Evolutionary conservation across 2,329 filamentous ascomycete species (phyloP), one percentile per base, ranked within the genome.

Genomic region (Aspergillus flavus): DNA sequence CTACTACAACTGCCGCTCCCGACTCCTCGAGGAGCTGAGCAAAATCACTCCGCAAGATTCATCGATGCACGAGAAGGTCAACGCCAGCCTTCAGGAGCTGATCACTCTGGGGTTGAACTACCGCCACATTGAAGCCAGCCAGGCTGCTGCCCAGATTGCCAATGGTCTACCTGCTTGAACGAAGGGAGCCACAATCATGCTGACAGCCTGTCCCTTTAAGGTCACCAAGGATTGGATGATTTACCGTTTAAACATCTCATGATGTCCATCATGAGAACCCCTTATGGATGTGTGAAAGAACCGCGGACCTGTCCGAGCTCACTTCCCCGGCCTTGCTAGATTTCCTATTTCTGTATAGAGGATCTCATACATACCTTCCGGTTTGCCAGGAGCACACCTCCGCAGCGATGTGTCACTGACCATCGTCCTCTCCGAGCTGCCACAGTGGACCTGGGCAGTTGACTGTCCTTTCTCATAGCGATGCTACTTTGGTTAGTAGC

Each of bases 51-150:
- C 79, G 4, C 74, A 78, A 72, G 77, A 81, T 62, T 74, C 74
- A 12, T 70, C 74, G 26, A 75, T 79, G 70, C 78, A 80, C 57
- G 78, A 81, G 61, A 79, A 78, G 69, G 78, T 79, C 64, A 81
- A 80, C 71, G 78, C 78, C 57, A 77, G 76, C 64, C 72, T 81
- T 56, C 78, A 81, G 72, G 79, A 81, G 57, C 70, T 81, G 46
- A 78, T 77, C 63, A 80, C 78, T 19, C 71, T 80, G 52, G 78
- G 78, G 34, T 61, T 80, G 67, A 79, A 76, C 69, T 80, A 78
- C 69, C 79, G 79, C 50, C 78, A 76, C 56, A 75, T 80, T 58
- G 77, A 79, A 62, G 78, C 78, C 59, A 77, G 78, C 68, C 78
- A 79, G 53, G 74, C 76, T 63, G 73, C 75, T 58, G 73, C 74